Evolutionary conservation across 1,284 basidiomycete species (phyloP).

Genomic region (Naganishia albida): DNA sequence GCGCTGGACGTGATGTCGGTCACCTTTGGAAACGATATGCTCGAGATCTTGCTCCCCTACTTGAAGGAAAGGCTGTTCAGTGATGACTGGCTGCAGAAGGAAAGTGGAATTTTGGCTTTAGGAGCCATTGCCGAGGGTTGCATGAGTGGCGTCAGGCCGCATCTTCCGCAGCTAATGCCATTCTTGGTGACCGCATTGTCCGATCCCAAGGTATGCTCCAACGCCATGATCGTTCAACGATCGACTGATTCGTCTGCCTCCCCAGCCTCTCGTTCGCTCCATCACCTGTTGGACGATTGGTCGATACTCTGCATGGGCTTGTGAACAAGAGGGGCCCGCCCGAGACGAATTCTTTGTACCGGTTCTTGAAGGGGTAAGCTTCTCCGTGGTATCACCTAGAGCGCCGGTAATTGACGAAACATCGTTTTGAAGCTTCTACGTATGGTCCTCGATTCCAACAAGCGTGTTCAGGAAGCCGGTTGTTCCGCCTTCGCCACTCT

Average conservation of each 20-base stretch:
- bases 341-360: constrained; percentile 90
- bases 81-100: constrained; percentile 88
- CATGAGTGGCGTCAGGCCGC: constrained; percentile 91
- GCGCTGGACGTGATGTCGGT: constrained; percentile 96
- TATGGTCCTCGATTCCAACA: constrained; percentile 99
- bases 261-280: constrained; percentile 95
- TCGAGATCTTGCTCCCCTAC: constrained; percentile 84
- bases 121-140: constrained; percentile 99
- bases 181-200: constrained; percentile 87
- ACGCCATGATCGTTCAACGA: not conserved
- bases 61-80: constrained; percentile 94
- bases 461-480: constrained; percentile 98
- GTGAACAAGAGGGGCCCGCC: constrained; percentile 78
- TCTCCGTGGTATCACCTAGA: not conserved
- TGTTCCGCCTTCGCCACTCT: constrained; percentile 98
- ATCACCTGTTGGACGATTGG: constrained; percentile 99
- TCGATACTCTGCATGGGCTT: constrained; percentile 95
- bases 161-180: constrained; percentile 86
- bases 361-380: constrained; percentile 90
- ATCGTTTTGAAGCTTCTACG: constrained; percentile 68
- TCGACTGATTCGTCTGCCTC: not conserved
- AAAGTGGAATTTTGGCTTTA: constrained; percentile 92
- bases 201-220: constrained; percentile 78
- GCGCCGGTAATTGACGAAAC: constrained; percentile 6
- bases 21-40: constrained; percentile 79